phyloP scores from a whole-genome alignment of 768 basidiomycete genomes.

The Serendipita indica region DNA sequence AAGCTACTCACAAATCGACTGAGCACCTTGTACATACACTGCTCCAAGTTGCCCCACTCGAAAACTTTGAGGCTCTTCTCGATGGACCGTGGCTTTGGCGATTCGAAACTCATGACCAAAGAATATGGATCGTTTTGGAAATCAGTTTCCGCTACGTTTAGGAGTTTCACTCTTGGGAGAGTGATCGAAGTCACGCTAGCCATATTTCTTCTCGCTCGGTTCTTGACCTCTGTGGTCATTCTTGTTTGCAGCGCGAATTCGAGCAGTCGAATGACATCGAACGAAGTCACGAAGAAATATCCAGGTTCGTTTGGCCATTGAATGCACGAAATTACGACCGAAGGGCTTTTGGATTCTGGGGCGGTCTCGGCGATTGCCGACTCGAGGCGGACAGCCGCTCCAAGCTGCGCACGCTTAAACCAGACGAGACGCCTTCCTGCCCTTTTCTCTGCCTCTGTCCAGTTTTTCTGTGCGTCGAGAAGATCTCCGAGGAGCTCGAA shows the following conservation, averaged over 20 bases:
- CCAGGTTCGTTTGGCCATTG: neutral
- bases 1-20: neutral
- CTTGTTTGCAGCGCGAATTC: neutral
- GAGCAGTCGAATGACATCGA: neutral
- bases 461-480: neutral
- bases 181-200: constrained; percentile 1
- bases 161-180: neutral
- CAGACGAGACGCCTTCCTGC: neutral
- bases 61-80: constrained; percentile 3
- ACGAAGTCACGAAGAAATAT: neutral
- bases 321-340: neutral
- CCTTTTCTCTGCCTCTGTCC: neutral
- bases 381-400: neutral
- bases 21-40: neutral
- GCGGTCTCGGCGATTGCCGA: neutral
- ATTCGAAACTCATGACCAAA: constrained; percentile 1
- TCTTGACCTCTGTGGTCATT: constrained; percentile 2
- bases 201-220: constrained; percentile 5
- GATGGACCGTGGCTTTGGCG: neutral
- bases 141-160: neutral
- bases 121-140: neutral
- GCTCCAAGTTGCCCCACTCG: neutral
- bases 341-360: neutral
- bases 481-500: neutral
- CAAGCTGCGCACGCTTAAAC: neutral